These are phyloP conservation scores for Pseudoturritis turrita DNA, from an alignment of 345 rosid genomes.

Conservation along the genomic window DNA sequence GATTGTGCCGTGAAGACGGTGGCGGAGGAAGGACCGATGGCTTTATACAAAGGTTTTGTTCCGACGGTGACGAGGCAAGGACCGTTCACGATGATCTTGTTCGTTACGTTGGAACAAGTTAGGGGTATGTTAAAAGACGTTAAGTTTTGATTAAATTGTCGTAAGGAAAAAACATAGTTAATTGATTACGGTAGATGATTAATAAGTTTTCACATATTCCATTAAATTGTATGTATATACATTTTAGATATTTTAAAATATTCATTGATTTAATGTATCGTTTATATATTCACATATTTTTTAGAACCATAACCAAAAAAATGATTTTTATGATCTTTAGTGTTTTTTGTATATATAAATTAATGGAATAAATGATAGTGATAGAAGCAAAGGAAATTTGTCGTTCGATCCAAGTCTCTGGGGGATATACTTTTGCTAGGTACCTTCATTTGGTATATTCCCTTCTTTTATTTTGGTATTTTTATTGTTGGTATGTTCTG, in stretches of 20 bases:
- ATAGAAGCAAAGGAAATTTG: background rate
- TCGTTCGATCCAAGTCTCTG: slow-evolving; percentile 7
- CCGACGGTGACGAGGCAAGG: slow-evolving; percentile 91
- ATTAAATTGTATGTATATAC: background rate
- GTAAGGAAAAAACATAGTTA: background rate
- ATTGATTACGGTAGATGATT: background rate
- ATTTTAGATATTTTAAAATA: background rate
- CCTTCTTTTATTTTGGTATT: background rate
- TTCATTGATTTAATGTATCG: background rate
- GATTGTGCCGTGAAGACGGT: slow-evolving; percentile 76
- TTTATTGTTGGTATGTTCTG: background rate
- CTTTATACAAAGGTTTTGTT: slow-evolving; percentile 75
- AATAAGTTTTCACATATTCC: background rate
- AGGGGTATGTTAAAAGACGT: slow-evolving; percentile 48
- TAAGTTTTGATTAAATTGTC: slow-evolving; percentile 7
- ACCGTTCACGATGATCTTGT: slow-evolving; percentile 78
- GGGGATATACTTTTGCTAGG: slow-evolving; percentile 25
- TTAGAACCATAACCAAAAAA: too few species aligned
- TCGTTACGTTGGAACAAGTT: slow-evolving; percentile 83
- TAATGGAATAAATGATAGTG: background rate
- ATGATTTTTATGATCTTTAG: too few species aligned
- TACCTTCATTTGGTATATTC: slow-evolving; percentile 28
- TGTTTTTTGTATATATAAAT: background rate
- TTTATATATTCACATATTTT: background rate
- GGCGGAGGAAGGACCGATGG: slow-evolving; percentile 68